Conservation (phyloP, 2,329 filamentous ascomycete genomes). For the Claviceps sp. region DNA sequence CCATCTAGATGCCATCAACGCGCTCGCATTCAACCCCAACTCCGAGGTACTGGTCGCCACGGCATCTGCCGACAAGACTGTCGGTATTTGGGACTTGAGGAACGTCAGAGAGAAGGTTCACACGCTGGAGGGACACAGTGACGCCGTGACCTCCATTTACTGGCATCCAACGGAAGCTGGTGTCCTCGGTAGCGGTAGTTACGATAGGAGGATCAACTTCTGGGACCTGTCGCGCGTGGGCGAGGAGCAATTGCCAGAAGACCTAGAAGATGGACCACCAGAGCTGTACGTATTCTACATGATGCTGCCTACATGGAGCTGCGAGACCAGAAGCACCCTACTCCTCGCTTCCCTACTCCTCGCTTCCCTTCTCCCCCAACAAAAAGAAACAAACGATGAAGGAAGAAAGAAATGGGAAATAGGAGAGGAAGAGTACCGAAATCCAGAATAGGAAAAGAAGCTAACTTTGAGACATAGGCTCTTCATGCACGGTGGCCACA, state of each 20-base stretch:
- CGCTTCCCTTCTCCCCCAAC: no score
- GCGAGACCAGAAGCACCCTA: no score
- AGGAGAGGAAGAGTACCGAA: no score
- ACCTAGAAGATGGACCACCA: conserved; percentile 86
- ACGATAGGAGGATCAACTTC: conserved; percentile 87
- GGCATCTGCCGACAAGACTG: conserved; percentile 87
- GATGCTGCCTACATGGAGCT: background rate
- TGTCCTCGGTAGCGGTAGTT: conserved; percentile 80
- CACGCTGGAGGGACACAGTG: conserved; percentile 74
- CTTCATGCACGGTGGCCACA: conserved; percentile 98
- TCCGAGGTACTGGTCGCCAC: conserved; percentile 87
- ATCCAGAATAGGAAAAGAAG: background rate
- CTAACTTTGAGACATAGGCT: conserved; percentile 22
- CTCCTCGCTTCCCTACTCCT: no score
- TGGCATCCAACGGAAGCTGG: conserved; percentile 90
- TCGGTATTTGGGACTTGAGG: conserved; percentile 89
- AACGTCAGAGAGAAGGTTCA: conserved; percentile 85
- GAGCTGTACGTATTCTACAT: conserved; percentile 58
- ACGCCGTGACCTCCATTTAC: conserved; percentile 79
- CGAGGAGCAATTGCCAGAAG: conserved; percentile 88
- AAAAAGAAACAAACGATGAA: background rate
- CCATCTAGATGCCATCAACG: conserved; percentile 87
- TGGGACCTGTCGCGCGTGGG: conserved; percentile 91
- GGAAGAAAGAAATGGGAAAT: background rate
- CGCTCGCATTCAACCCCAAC: conserved; percentile 85